phyloP scores from a whole-genome alignment of 768 basidiomycete species.

The Macrolepiota albuminosa region DNA sequence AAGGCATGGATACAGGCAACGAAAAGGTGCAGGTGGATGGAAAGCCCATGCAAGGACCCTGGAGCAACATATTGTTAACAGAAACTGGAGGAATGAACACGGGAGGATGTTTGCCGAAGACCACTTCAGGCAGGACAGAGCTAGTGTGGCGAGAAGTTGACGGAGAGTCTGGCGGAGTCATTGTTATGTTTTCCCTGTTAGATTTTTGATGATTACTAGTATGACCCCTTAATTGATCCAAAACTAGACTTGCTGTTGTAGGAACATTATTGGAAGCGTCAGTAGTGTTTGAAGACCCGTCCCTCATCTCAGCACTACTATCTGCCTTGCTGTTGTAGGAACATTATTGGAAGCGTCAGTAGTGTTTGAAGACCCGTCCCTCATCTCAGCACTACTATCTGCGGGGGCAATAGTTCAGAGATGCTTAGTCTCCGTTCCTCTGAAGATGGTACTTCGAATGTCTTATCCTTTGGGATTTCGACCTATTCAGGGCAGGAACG shows the following conservation, averaged over 20 bases:
- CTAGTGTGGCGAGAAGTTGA: slow-evolving; percentile 30
- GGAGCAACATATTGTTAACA: slow-evolving; percentile 4
- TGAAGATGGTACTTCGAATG: slow-evolving; percentile 3
- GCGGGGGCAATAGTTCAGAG: slow-evolving; percentile 49
- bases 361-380: slow-evolving; percentile 25
- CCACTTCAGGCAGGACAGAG: slow-evolving; percentile 35
- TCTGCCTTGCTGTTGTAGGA: not conserved
- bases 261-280: slow-evolving; percentile 4
- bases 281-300: slow-evolving; percentile 25
- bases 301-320: slow-evolving; percentile 30
- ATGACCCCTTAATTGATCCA: slow-evolving; percentile 3
- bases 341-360: slow-evolving; percentile 13
- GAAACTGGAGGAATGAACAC: slow-evolving; percentile 45
- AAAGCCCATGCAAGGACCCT: slow-evolving; percentile 30
- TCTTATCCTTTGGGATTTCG: not conserved
- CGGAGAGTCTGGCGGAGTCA: slow-evolving; percentile 57
- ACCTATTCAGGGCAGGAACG: not conserved
- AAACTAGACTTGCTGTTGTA: not conserved
- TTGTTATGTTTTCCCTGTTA: slow-evolving; percentile 38
- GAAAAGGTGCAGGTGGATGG: slow-evolving; percentile 34
- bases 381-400: slow-evolving; percentile 28
- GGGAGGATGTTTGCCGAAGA: slow-evolving; percentile 56
- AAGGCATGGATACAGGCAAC: slow-evolving; percentile 38
- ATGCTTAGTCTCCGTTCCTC: slow-evolving; percentile 44
- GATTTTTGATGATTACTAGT: slow-evolving; percentile 3